phyloP scores from a whole-genome alignment of 257 asterid species.

The Nyctanthes arbortristis region DNA sequence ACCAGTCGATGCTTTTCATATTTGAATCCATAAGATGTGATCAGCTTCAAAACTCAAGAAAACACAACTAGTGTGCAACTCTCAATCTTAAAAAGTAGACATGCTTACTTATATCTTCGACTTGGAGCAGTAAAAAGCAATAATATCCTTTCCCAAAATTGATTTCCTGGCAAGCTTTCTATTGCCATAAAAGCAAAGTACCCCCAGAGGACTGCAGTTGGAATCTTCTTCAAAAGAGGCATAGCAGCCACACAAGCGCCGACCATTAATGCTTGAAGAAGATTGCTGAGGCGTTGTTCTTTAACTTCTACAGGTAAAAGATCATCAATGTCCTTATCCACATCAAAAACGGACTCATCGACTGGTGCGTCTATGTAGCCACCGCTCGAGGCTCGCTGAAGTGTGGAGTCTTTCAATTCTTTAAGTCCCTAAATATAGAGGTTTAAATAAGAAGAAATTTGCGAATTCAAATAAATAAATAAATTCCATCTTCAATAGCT shows the following conservation, averaged over 20 bases:
- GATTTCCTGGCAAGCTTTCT: conserved; percentile 97
- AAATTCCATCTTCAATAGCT: not conserved
- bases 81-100: not conserved
- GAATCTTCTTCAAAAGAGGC: conserved; percentile 87
- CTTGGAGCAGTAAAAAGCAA: conserved; percentile 88
- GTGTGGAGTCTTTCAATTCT: conserved; percentile 82
- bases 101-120: conserved; percentile 80
- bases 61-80: not conserved
- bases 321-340: conserved; percentile 87
- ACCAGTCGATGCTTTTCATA: no score
- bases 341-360: conserved; percentile 73
- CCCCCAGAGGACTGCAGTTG: conserved; percentile 97
- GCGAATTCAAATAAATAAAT: not conserved
- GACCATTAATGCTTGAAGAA: conserved; percentile 84
- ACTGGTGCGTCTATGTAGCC: conserved; percentile 89
- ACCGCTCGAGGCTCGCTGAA: conserved; percentile 65
- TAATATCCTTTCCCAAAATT: conserved; percentile 96
- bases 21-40: not conserved
- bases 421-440: conserved; percentile 66
- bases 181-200: conserved; percentile 99
- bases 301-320: conserved; percentile 92
- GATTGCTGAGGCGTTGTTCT: conserved; percentile 94
- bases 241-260: conserved; percentile 86
- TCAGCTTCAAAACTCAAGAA: not conserved
- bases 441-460: not conserved